Evolutionary conservation across 1,284 basidiomycete genomes (phyloP).

Genomic region (Phellopilus nigrolimitatus): DNA sequence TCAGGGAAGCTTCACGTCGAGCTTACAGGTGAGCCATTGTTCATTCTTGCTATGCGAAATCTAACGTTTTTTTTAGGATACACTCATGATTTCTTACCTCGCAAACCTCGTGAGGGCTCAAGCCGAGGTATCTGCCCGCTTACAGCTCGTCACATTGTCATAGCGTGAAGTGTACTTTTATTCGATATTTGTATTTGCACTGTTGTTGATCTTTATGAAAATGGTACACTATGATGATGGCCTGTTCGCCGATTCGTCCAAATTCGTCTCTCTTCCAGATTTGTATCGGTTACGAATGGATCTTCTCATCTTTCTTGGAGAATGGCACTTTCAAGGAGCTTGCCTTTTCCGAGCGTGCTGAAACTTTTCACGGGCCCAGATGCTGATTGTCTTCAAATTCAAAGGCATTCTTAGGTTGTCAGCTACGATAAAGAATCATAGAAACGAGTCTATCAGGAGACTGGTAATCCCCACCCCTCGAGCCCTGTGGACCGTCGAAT

Average conservation of each 20-base stretch:
- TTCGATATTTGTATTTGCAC: background rate
- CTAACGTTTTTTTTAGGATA: constrained; percentile 54
- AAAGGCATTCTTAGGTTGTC: no score
- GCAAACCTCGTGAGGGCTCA: constrained; percentile 93
- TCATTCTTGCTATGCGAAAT: constrained; percentile 16
- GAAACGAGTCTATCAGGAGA: no score
- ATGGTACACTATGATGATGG: background rate
- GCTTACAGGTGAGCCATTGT: constrained; percentile 54
- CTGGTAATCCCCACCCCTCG: no score
- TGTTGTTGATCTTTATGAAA: constrained; percentile 2
- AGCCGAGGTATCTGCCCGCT: constrained; percentile 86
- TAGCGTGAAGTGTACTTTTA: background rate
- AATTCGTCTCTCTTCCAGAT: background rate
- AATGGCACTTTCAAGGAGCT: background rate
- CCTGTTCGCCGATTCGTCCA: background rate
- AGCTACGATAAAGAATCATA: no score
- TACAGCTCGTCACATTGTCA: constrained; percentile 62
- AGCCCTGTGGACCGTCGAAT: no score
- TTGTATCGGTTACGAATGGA: background rate
- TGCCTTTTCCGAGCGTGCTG: background rate
- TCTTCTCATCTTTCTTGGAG: background rate
- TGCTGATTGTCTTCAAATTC: no score
- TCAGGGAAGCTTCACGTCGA: constrained; percentile 71
- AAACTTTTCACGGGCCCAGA: no score
- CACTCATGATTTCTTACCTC: constrained; percentile 92